Evolutionary conservation across 2,329 filamentous ascomycete species (phyloP).

Genomic region (Exutisphaerella laricina): DNA sequence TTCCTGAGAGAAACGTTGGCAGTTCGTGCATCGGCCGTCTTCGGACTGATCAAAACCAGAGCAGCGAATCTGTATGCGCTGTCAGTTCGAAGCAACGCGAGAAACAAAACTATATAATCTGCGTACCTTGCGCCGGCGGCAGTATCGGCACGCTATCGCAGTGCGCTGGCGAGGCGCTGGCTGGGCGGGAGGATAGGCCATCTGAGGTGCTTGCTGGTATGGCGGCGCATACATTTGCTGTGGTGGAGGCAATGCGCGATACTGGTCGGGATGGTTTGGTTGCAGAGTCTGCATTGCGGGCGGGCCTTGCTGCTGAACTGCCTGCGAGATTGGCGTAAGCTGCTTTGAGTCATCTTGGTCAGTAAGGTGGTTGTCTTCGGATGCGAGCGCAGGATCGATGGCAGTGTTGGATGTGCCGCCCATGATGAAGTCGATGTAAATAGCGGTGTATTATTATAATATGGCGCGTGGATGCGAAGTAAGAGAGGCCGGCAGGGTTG

Average conservation of each 20-base stretch:
- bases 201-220: constrained; percentile 39
- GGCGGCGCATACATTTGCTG: constrained; percentile 42
- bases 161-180: constrained; percentile 56
- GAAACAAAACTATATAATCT: not conserved
- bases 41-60: constrained; percentile 68
- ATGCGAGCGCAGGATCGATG: constrained; percentile 31
- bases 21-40: constrained; percentile 68
- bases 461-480: constrained; percentile 3
- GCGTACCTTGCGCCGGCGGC: constrained; percentile 53
- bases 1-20: constrained; percentile 67
- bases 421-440: constrained; percentile 17
- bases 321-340: constrained; percentile 34
- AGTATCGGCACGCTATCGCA: constrained; percentile 57
- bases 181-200: constrained; percentile 39
- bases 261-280: constrained; percentile 42
- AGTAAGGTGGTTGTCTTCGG: constrained; percentile 19
- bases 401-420: constrained; percentile 13
- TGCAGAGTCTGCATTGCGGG: constrained; percentile 44
- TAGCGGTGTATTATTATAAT: not conserved
- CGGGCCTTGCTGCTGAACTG: constrained; percentile 28
- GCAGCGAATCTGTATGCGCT: constrained; percentile 58
- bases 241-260: constrained; percentile 42
- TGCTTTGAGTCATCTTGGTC: constrained; percentile 27
- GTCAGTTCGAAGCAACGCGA: constrained; percentile 8
- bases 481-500: constrained; percentile 17